Evolutionary conservation across 2,329 filamentous ascomycete genomes (phyloP), one percentile per base, ranked within the genome.

Genomic region (Sarocladium strictum): DNA sequence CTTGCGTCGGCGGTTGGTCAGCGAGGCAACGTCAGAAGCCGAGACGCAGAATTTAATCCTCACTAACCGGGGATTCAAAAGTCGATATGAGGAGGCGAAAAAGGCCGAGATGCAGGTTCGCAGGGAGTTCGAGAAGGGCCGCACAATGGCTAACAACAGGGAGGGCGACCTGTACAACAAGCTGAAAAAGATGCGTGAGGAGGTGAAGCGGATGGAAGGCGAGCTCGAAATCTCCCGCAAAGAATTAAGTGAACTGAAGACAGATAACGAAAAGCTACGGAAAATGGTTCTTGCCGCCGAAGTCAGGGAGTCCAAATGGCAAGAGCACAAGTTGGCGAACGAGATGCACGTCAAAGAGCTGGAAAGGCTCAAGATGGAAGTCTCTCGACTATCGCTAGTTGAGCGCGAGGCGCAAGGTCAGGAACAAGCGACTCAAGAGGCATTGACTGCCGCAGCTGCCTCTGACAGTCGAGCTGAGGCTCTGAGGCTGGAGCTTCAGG

Each of bases 21-120:
- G 82, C 59, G 87, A 92, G 66, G 87, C 87, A 7, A 87, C 88
- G 1, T 86, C 83, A 1, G 89, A 93, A 65, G 89, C 89, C 1
- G 89, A 94, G 64, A 90, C 87, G 2, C 88, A 93, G 60, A 90
- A 91, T 53, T 72, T 94, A 3, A 82, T 93, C 59, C 86, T 90
- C 61, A 84, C 80, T 17, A 93, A 92, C 64, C 83, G 87, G 17
- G 83, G 83, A 19, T 71, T 93, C 27, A 89, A 86, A 65, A 82
- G 83, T 54, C 85, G 87, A 53, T 77, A 90, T 9, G 84, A 87
- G 54, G 87, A 90, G 55, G 84, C 86, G 1, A 89, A 88, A 62
- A 83, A 85, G 60, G 74, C 80, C 2, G 87, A 89, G 66, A 75
- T 81, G 57, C 85, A 88, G 63, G 78, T 86, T 52, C 86, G 84